Percentiles rank a stretch among this genome's conserved stretches.
These are phyloP conservation scores for Corchorus olitorius DNA, from an alignment of 345 rosid species.

Conservation along the genomic window DNA sequence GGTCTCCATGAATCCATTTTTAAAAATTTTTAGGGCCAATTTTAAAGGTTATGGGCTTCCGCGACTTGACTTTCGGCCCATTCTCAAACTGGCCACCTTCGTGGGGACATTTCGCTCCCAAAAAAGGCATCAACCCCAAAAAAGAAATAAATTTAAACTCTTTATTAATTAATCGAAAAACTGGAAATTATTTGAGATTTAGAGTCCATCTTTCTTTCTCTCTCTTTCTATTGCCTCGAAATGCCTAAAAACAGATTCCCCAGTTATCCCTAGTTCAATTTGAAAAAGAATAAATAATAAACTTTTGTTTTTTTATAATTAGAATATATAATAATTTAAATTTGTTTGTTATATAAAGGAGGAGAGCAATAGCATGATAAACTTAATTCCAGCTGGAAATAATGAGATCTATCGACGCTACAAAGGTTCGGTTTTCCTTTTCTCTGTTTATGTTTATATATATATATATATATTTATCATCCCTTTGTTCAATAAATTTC, in stretches of 20 bases:
- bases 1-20: neutral
- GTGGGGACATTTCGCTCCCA: neutral
- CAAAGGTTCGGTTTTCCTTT: neutral
- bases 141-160: neutral
- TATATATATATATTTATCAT: neutral
- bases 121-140: neutral
- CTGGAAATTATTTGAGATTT: too few species aligned
- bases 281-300: neutral
- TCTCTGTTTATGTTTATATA: too few species aligned
- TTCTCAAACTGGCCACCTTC: neutral
- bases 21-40: too few species aligned
- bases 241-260: neutral
- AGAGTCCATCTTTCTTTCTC: neutral
- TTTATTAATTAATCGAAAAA: neutral
- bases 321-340: neutral
- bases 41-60: neutral
- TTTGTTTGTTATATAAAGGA: neutral
- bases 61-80: neutral
- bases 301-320: neutral
- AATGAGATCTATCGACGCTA: slow-evolving; percentile 13
- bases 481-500: neutral
- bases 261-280: neutral
- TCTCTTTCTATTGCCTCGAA: slow-evolving; percentile 1
- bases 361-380: neutral
- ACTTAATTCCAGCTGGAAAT: neutral